Evolutionary conservation across 352 stramenopile species (phyloP), one percentile per base, ranked within the genome.

Genomic region (Globisporangium perplexum): DNA sequence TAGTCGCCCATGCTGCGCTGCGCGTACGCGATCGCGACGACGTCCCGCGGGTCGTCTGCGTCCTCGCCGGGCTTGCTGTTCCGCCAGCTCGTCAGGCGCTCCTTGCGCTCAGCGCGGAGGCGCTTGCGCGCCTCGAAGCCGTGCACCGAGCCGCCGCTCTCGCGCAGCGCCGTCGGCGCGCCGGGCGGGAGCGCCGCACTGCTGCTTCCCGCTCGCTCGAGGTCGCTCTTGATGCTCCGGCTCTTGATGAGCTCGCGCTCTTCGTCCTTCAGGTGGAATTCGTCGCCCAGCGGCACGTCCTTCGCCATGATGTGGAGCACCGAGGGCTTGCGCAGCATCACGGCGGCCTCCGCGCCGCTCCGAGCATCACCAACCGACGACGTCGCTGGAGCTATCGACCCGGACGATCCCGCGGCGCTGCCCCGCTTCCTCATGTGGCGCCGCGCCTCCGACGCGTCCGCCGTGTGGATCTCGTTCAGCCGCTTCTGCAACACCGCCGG

Each of bases 1-100:
- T 96, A 97, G 66, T 97, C 89, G 3, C 91, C 89, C 77, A 97
- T 90, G 59, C 96, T 93, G 30, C 83, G 73, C 50, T 81, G 75
- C 5, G 93, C 88, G 28, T 89, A 88, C 1, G 82, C 71, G 50
- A 98, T 96, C 0, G 93, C 89, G 3, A 90, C 86, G n/a, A 97
- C 65, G 52, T 98, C 90, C 6, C 84, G 62, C 7, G 84, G 80
- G 45, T 98, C 90, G 58, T 98, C 90, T 3, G 88, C 93, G 59
- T 98, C 73, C 55, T 96, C 85, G 3, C 78, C 77, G 10, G 90
- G 91, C 53, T 96, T 95, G 59, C 65, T 78, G 22, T 23, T 59
- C 65, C 82, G 48, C 83, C 84, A 87, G 15, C 70, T 68, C 30
- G 72, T 54, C 39, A 95, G 68, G 11, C 69, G 65, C 31, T 71